These are phyloP conservation scores for Ceratocystis huliohia DNA, from an alignment of 2,329 filamentous ascomycete species.

Conservation along the genomic window DNA sequence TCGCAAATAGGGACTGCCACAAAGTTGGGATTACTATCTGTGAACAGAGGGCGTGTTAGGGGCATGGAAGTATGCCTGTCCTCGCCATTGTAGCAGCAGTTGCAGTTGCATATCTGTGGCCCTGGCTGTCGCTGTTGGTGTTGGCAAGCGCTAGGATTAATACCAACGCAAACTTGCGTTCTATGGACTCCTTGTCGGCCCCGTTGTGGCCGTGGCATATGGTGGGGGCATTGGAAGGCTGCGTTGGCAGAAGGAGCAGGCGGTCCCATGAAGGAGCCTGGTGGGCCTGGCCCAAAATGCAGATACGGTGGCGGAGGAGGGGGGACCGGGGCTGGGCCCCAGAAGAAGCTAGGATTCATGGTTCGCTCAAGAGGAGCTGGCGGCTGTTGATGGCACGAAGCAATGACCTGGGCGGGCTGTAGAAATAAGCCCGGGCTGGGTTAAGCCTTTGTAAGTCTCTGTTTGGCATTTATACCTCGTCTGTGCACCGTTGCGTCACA, in stretches of 20 bases:
- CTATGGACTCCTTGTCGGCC: background rate
- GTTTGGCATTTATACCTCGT: background rate
- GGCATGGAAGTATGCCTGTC: background rate
- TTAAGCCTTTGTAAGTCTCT: background rate
- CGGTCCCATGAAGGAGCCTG: background rate
- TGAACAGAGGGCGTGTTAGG: background rate
- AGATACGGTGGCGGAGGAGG: background rate
- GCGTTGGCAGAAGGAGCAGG: background rate
- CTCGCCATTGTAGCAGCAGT: background rate
- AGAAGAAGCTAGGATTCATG: background rate
- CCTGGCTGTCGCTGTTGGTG: background rate
- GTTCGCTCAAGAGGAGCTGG: background rate
- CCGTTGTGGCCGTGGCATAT: background rate
- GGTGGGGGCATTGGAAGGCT: background rate
- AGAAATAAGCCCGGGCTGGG: too few species aligned
- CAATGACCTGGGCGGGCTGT: too few species aligned
- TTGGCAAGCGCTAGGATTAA: background rate
- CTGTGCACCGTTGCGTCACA: background rate
- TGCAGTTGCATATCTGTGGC: background rate
- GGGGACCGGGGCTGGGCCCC: background rate
- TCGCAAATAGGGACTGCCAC: conserved; percentile 11
- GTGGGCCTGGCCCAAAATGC: background rate
- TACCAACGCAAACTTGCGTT: background rate
- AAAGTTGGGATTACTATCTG: conserved; percentile 9
- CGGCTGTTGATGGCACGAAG: too few species aligned